These are phyloP conservation scores for Penicillium salamii DNA, from an alignment of 495 filamentous ascomycete genomes.

Conservation along the genomic window DNA sequence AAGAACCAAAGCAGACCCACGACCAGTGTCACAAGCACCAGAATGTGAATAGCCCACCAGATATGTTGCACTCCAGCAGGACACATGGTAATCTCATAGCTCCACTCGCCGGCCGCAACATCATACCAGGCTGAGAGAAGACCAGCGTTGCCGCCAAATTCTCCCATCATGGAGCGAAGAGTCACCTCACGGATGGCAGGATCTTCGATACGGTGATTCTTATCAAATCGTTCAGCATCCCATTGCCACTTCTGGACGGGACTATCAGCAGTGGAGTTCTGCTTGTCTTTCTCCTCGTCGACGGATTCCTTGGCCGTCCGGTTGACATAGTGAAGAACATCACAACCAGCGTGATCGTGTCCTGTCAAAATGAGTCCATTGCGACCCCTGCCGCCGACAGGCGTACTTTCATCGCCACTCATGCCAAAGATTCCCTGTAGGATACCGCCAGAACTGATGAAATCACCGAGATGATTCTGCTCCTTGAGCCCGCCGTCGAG, in stretches of 20 bases:
- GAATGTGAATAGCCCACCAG: conserved; percentile 86
- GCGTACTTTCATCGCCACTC: conserved; percentile 53
- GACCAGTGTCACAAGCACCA: conserved; percentile 56
- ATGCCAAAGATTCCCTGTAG: conserved; percentile 79
- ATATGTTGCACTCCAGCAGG: conserved; percentile 79
- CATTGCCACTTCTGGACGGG: conserved; percentile 27
- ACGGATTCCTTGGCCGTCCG: conserved; percentile 22
- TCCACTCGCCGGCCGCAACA: conserved; percentile 63
- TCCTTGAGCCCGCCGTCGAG: conserved; percentile 69
- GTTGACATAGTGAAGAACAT: conserved; percentile 76
- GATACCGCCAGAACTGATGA: conserved; percentile 59
- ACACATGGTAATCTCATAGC: conserved; percentile 74
- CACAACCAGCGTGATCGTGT: conserved; percentile 93
- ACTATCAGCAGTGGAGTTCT: conserved; percentile 13
- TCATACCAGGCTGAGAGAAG: conserved; percentile 90
- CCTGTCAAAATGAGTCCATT: conserved; percentile 81
- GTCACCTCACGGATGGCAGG: conserved; percentile 79
- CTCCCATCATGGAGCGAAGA: conserved; percentile 98
- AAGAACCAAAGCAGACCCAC: conserved; percentile 15
- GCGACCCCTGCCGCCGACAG: conserved; percentile 55
- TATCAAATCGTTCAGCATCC: conserved; percentile 30
- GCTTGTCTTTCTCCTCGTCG: conserved; percentile 16
- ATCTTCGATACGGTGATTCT: conserved; percentile 1
- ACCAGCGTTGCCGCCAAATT: conserved; percentile 83
- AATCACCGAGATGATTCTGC: conserved; percentile 82